Evolutionary conservation across 2,329 filamentous ascomycete species (phyloP).

Genomic region (Claviceps digitariae): DNA sequence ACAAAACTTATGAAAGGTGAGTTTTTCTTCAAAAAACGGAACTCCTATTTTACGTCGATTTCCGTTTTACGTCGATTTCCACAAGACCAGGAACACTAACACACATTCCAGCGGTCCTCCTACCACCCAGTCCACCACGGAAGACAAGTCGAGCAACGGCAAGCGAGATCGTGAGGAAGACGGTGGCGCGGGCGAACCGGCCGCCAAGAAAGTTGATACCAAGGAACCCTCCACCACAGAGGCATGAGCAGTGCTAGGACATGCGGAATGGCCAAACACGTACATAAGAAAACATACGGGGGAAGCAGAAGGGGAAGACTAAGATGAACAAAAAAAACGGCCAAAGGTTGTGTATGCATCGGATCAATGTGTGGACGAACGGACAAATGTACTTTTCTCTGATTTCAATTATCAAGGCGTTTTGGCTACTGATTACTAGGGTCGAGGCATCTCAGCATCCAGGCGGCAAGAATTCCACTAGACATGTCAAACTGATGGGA

Average conservation of each 20-base stretch:
- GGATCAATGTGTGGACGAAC: background rate
- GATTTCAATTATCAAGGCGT: background rate
- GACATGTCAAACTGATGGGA: background rate
- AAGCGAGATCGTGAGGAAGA: conserved; percentile 46
- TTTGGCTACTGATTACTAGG: conserved; percentile 1
- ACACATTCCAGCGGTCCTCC: conserved; percentile 14
- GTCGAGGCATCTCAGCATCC: background rate
- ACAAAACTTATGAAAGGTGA: conserved; percentile 20
- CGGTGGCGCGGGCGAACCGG: conserved; percentile 26
- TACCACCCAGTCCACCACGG: conserved; percentile 32
- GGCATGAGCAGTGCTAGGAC: background rate
- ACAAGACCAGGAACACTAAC: no score
- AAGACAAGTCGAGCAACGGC: conserved; percentile 24
- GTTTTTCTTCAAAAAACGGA: conserved; percentile 9
- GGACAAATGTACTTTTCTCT: background rate
- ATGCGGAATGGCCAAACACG: background rate
- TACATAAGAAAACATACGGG: background rate
- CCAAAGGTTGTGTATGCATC: background rate
- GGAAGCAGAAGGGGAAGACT: no score
- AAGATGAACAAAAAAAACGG: background rate
- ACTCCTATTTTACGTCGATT: no score
- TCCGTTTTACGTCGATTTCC: no score
- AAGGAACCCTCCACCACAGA: conserved; percentile 24
- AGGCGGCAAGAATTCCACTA: background rate
- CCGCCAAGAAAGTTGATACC: conserved; percentile 49